Base-by-base conservation (phyloP, 352 stramenopile genomes). In the Globisporangium spinosum region DNA sequence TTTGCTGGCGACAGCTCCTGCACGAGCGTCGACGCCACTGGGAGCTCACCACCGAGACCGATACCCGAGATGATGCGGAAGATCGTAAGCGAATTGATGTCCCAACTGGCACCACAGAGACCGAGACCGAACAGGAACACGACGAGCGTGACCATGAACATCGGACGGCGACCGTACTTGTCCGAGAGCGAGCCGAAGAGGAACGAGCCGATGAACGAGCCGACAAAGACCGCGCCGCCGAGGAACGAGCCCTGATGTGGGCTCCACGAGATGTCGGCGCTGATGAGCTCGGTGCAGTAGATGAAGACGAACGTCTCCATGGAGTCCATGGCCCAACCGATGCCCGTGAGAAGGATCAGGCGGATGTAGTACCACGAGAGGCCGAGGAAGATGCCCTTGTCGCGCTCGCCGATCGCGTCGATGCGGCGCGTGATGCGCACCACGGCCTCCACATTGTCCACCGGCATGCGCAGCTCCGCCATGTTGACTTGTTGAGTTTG, bases 261-360 rank as follows among this genome's bases (percentile, higher is more conserved):
- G 51, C 71, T 78, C 71, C 75, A 69, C 12, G 70, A n/a, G 35
- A 89, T 87, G 69, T 89, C 79, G 32, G 77, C 55, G 2, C 20
- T 56, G 58, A 88, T 86, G 61, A 85, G 70, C 20, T 15, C 17
- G 12, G 67, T 63, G 51, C 76, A 76, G 75, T 90, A 91, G 23
- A 72, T 87, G 61, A 91, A 90, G 56, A 91, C 60, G 58, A 90
- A 87, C 27, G 78, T 89, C 70, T 91, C 82, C 79, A 89, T 89
- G 49, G 85, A 82, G 68, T 93, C 78, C 70, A 93, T 87, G 58
- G 85, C 85, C 85, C 85, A 93, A 62, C 79, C 78, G 40, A 91
- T 62, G 40, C 85, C 85, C 20, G 82, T 82, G 35, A 91, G 73
- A 45, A 89, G 62, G 65, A 91, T 87, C 34, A 93, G 72, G 40